Base-by-base conservation (phyloP, 148 eudicot species). In the Silene uniflora region DNA sequence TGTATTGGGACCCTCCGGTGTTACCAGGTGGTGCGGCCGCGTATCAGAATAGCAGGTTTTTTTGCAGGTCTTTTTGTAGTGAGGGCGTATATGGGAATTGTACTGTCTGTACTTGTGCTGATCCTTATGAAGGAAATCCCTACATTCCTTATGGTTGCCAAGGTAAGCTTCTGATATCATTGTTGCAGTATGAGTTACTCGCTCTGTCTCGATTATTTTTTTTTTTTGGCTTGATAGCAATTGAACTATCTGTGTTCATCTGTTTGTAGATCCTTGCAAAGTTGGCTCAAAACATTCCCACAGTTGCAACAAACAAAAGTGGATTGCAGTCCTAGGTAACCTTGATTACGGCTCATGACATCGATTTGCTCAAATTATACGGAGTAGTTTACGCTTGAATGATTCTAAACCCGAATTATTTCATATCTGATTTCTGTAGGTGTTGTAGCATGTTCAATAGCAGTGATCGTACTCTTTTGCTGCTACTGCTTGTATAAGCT, bases 61-160 rank as follows among this genome's bases (percentile, higher is more conserved):
- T 11, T 17, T 76, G 78, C 60, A 23, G 13, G 3, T 18, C 66
- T 2, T 56, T 22, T 58, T 76, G 78, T 76, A 73, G 16, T 6
- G 62, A 47, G 19, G 73, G 27, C 58, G 58, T 16, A 14, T 24
- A 17, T 35, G 73, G 23, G 25, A 67, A 70, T 21, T 60, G 70
- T 24, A 75, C 70, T 56, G 71, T 55, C 19, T 75, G 78, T 56
- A 75, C 72, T 18, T 75, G 78, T 47, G 52, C 61, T 10, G 66
- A 67, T 67, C 59, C 72, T 56, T 67, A 55, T 29, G 55, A 52
- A 67, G 78, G 78, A 58, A 75, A 75, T 66, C 77, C 77, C 21
- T 75, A 75, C 54, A 66, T 75, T 75, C 63, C 72, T 54, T 65
- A 65, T 29, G 78, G 78, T 21, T 75, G 78, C 55, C 72, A 29